Evolutionary conservation across 2,329 filamentous ascomycete species (phyloP).

Genomic region (Apiospora sp.): DNA sequence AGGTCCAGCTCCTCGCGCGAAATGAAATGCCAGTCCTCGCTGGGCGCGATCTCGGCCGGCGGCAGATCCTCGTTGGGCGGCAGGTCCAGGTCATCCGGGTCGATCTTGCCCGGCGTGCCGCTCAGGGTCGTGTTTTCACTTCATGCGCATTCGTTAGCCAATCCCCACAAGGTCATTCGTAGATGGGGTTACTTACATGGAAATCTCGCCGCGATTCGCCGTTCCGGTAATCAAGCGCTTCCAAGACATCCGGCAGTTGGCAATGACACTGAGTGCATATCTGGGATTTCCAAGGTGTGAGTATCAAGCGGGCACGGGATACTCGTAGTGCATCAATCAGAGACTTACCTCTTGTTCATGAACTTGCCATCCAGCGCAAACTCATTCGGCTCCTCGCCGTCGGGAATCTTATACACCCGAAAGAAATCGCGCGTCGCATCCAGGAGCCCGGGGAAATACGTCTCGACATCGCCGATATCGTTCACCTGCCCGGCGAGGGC

Average conservation of each 20-base stretch:
- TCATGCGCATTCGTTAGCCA: background rate
- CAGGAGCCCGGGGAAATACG: conserved; percentile 91
- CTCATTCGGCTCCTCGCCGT: conserved; percentile 99
- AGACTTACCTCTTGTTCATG: conserved; percentile 91
- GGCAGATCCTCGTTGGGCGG: conserved; percentile 13
- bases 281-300: too few relatives aligned
- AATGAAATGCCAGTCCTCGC: conserved; percentile 9
- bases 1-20: background rate
- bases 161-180: too few relatives aligned
- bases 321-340: too few relatives aligned
- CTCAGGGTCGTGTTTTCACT: conserved; percentile 1
- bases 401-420: conserved; percentile 99
- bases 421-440: conserved; percentile 99
- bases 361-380: conserved; percentile 98
- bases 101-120: conserved; percentile 18
- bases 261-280: conserved; percentile 90
- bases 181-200: conserved; percentile 67
- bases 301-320: too few relatives aligned
- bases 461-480: conserved; percentile 96
- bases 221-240: conserved; percentile 91
- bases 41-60: background rate
- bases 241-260: conserved; percentile 94
- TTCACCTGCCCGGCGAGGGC: conserved; percentile 92
- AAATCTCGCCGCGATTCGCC: conserved; percentile 75
- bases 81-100: conserved; percentile 6